Percentiles rank a stretch among this genome's conserved stretches.
phyloP scores from a whole-genome alignment of 2,329 filamentous ascomycete genomes.

The Pseudogymnoascus pannorum region DNA sequence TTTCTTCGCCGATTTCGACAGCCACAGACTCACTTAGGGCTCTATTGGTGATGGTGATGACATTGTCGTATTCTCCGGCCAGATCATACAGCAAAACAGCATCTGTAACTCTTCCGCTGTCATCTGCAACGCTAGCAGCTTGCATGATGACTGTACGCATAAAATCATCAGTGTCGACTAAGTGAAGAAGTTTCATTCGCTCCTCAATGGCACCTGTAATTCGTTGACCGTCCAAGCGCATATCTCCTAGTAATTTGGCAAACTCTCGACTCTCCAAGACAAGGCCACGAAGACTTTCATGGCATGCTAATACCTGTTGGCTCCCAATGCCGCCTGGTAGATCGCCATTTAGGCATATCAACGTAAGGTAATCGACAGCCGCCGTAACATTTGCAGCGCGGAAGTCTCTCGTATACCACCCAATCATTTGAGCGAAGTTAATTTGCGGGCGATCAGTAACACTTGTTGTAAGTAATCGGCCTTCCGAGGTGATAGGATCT shows the following conservation, averaged over 20 bases:
- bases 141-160: constrained; percentile 88
- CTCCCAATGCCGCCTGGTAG: constrained; percentile 65
- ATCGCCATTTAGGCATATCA: constrained; percentile 89
- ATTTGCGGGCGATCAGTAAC: constrained; percentile 70
- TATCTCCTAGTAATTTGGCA: constrained; percentile 86
- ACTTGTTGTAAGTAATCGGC: constrained; percentile 61
- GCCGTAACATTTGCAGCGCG: constrained; percentile 81
- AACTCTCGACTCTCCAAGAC: constrained; percentile 97
- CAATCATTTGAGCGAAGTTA: constrained; percentile 89
- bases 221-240: constrained; percentile 74
- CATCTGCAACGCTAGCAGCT: constrained; percentile 85
- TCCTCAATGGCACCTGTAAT: constrained; percentile 84
- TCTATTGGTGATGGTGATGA: constrained; percentile 83
- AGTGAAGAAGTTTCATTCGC: constrained; percentile 70
- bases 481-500: constrained; percentile 66
- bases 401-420: constrained; percentile 94
- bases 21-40: constrained; percentile 85
- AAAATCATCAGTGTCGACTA: constrained; percentile 75
- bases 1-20: constrained; percentile 75
- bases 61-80: constrained; percentile 89
- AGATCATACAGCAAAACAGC: constrained; percentile 92
- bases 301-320: constrained; percentile 74
- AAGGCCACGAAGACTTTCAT: constrained; percentile 86
- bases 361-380: constrained; percentile 84
- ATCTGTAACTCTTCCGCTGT: constrained; percentile 87